A percentile compares a stretch with the other conserved stretches of the same genome.
These are phyloP conservation scores for Cytospora schulzeri DNA, from an alignment of 2,329 filamentous ascomycete species.

Conservation along the genomic window DNA sequence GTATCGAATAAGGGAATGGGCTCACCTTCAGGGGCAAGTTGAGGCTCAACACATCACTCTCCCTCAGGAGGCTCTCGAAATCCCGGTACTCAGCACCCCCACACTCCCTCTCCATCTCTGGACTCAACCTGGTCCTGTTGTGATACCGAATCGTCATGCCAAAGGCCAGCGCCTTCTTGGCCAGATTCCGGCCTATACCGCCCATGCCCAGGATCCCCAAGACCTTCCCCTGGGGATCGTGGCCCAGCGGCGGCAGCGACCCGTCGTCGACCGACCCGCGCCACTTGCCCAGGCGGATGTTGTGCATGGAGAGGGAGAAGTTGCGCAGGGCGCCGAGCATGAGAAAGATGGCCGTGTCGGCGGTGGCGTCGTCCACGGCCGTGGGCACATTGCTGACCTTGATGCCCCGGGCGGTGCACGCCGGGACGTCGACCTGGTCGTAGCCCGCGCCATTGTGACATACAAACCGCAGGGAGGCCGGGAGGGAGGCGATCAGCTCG, in stretches of 20 bases:
- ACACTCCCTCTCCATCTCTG: slow-evolving; percentile 53
- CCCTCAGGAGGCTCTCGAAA: slow-evolving; percentile 71
- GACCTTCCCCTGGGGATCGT: slow-evolving; percentile 77
- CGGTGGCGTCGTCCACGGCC: slow-evolving; percentile 80
- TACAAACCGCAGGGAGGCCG: slow-evolving; percentile 57
- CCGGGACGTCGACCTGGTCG: slow-evolving; percentile 75
- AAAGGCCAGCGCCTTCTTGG: slow-evolving; percentile 72
- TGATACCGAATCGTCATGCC: slow-evolving; percentile 76
- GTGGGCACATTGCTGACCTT: slow-evolving; percentile 80
- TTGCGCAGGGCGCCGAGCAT: slow-evolving; percentile 78
- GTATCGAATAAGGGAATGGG: slow-evolving; percentile 33
- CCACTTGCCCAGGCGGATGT: slow-evolving; percentile 69
- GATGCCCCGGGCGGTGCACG: slow-evolving; percentile 68
- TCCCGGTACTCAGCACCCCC: slow-evolving; percentile 65
- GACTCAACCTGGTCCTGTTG: slow-evolving; percentile 65
- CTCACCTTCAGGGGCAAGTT: slow-evolving; percentile 81
- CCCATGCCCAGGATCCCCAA: slow-evolving; percentile 86
- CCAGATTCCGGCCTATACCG: slow-evolving; percentile 78
- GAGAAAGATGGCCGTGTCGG: slow-evolving; percentile 79
- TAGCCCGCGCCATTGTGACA: slow-evolving; percentile 77
- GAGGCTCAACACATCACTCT: slow-evolving; percentile 76
- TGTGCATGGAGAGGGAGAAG: slow-evolving; percentile 66
- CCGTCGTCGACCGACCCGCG: slow-evolving; percentile 50
- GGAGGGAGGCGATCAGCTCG: slow-evolving; percentile 64
- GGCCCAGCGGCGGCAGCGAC: slow-evolving; percentile 61